A percentile compares a stretch with the other conserved stretches of the same genome.
Evolutionary conservation across 257 asterid genomes (phyloP).

Genomic region (Scutellaria galericulata): DNA sequence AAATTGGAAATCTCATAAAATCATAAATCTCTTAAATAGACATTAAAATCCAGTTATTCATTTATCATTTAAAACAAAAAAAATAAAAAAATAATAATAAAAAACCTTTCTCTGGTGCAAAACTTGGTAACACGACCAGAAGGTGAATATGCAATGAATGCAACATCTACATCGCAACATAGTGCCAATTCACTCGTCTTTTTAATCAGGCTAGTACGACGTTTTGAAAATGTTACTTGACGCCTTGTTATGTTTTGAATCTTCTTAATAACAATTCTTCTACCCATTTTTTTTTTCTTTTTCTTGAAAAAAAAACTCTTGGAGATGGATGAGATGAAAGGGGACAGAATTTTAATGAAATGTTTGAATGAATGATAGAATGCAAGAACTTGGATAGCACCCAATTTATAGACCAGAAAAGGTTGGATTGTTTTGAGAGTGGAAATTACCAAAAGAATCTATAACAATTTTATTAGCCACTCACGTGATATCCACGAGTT

Average conservation of each 20-base stretch:
- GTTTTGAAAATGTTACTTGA: conserved; percentile 72
- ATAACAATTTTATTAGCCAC: neutral
- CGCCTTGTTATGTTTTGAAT: conserved; percentile 52
- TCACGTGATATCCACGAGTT: conserved; percentile 5
- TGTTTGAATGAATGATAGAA: neutral
- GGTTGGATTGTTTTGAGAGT: neutral
- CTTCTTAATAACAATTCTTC: conserved; percentile 62
- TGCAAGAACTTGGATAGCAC: neutral
- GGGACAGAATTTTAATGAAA: neutral
- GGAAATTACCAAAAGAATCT: neutral
- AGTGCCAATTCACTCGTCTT: conserved; percentile 52
- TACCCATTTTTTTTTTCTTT: conserved; percentile 46
- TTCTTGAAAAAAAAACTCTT: neutral
- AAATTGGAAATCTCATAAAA: neutral
- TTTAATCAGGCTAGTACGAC: conserved; percentile 59
- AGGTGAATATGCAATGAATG: conserved; percentile 60
- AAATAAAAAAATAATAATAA: too few relatives aligned
- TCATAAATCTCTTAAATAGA: too few relatives aligned
- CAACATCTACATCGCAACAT: conserved; percentile 56
- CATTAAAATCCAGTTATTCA: neutral
- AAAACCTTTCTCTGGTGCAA: conserved; percentile 44
- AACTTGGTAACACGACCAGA: conserved; percentile 61
- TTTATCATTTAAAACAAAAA: neutral
- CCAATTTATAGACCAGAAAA: conserved; percentile 33
- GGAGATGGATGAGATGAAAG: neutral